These are phyloP conservation scores for Clathrospora elynae DNA, from an alignment of 2,329 filamentous ascomycete species.

Conservation along the genomic window DNA sequence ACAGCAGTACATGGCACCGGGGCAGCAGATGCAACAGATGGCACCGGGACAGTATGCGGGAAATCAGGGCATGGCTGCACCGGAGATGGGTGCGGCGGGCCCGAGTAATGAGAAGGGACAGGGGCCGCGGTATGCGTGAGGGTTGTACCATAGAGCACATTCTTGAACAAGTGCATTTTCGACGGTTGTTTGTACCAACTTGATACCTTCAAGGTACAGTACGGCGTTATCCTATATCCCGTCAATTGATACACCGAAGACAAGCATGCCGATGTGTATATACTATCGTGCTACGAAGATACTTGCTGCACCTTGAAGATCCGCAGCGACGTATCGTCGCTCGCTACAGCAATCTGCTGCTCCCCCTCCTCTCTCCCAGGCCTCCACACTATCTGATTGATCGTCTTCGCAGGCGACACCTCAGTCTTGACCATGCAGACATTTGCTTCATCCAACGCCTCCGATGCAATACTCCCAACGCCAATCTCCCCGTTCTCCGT, in stretches of 20 bases:
- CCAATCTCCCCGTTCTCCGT: constrained; percentile 40
- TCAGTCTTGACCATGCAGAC: constrained; percentile 21
- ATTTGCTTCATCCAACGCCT: constrained; percentile 21
- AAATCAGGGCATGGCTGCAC: neutral
- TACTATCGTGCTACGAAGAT: neutral
- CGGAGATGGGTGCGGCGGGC: neutral
- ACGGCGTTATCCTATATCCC: too few species aligned
- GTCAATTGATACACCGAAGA: neutral
- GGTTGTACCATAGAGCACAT: neutral
- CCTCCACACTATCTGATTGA: constrained; percentile 46
- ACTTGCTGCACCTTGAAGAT: constrained; percentile 34
- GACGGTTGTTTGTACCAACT: too few species aligned
- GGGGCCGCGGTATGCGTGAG: constrained; percentile 23
- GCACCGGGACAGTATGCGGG: constrained; percentile 6
- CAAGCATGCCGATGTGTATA: neutral
- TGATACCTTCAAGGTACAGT: too few species aligned
- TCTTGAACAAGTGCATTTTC: neutral
- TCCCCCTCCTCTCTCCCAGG: constrained; percentile 16
- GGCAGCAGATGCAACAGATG: constrained; percentile 10
- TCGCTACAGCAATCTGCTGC: constrained; percentile 48
- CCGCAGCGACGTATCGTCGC: constrained; percentile 50
- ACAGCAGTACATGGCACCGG: constrained; percentile 3
- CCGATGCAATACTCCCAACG: constrained; percentile 12
- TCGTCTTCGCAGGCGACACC: constrained; percentile 32
- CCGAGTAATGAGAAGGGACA: constrained; percentile 27